phyloP scores from a whole-genome alignment of 2,329 filamentous ascomycete genomes.

The Neofusicoccum kwambonambiense region DNA sequence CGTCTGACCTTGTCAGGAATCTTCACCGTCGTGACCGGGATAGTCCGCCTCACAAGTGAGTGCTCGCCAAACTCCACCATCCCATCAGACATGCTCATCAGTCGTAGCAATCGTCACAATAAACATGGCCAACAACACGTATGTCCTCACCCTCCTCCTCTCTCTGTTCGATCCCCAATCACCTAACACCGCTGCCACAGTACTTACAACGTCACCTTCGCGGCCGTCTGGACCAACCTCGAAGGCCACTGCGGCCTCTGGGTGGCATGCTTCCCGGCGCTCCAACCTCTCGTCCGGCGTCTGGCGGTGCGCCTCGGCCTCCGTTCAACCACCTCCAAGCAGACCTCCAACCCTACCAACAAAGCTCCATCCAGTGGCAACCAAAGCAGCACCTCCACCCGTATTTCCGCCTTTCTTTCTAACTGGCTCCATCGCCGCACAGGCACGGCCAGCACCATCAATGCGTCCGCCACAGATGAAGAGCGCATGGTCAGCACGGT shows the following conservation, averaged over 20 bases:
- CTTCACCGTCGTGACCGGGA: constrained; percentile 39
- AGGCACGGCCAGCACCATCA: background rate
- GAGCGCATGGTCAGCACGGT: background rate
- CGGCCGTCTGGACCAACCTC: constrained; percentile 42
- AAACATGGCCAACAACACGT: constrained; percentile 27
- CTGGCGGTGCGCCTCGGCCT: constrained; percentile 29
- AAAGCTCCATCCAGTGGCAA: background rate
- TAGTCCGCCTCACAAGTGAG: constrained; percentile 38
- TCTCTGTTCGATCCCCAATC: background rate
- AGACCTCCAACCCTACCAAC: background rate
- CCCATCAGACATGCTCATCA: background rate
- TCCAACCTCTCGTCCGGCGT: constrained; percentile 42
- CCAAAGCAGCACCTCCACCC: background rate
- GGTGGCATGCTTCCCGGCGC: constrained; percentile 43
- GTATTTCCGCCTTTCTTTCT: background rate
- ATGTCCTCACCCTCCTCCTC: background rate
- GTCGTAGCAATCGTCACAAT: constrained; percentile 27
- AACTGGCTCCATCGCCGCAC: background rate
- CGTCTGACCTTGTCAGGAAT: constrained; percentile 23
- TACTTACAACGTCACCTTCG: constrained; percentile 39
- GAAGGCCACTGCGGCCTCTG: constrained; percentile 47
- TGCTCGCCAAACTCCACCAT: no score
- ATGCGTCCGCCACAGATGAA: background rate
- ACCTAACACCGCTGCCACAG: background rate
- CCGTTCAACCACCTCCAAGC: background rate